These are phyloP conservation scores for Pseudogymnoascus sp. DNA, from an alignment of 2,329 filamentous ascomycete genomes.

Conservation along the genomic window DNA sequence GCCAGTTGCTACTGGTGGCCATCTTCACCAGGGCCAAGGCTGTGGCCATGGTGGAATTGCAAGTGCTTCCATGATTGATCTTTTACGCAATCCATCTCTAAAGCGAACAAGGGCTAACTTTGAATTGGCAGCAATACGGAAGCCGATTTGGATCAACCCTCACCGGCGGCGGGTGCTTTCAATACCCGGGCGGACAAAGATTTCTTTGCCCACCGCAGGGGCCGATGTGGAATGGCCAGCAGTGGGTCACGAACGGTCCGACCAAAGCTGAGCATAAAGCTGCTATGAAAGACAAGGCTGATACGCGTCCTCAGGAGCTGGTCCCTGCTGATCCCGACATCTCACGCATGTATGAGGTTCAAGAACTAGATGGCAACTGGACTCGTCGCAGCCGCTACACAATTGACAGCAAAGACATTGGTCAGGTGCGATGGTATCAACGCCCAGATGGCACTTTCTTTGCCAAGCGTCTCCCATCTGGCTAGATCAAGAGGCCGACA, in stretches of 20 bases:
- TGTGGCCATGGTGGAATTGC: slow-evolving; percentile 1
- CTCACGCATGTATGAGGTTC: slow-evolving; percentile 52
- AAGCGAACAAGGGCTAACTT: neutral
- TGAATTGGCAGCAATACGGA: neutral
- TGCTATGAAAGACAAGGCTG: slow-evolving; percentile 10
- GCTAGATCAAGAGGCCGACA: slow-evolving; percentile 8
- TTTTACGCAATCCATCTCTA: neutral
- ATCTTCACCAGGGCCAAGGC: slow-evolving; percentile 3
- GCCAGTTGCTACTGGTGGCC: neutral
- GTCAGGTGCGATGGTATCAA: slow-evolving; percentile 51
- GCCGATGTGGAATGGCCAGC: slow-evolving; percentile 33
- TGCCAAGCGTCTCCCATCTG: slow-evolving; percentile 43
- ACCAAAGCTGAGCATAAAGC: slow-evolving; percentile 31
- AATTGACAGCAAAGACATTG: slow-evolving; percentile 47
- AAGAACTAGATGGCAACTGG: slow-evolving; percentile 53
- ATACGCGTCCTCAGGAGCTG: slow-evolving; percentile 45
- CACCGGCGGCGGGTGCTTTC: neutral
- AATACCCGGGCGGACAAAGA: slow-evolving; percentile 2
- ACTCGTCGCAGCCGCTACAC: slow-evolving; percentile 50
- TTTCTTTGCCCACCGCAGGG: neutral
- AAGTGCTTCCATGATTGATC: neutral
- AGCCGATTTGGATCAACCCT: neutral
- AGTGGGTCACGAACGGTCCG: slow-evolving; percentile 54
- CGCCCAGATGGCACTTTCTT: slow-evolving; percentile 52
- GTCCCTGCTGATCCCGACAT: slow-evolving; percentile 54